A percentile compares a stretch with the other conserved stretches of the same genome.
These are phyloP conservation scores for Cutaneotrichosporon mucoides DNA, from an alignment of 1,284 basidiomycete genomes.

Conservation along the genomic window DNA sequence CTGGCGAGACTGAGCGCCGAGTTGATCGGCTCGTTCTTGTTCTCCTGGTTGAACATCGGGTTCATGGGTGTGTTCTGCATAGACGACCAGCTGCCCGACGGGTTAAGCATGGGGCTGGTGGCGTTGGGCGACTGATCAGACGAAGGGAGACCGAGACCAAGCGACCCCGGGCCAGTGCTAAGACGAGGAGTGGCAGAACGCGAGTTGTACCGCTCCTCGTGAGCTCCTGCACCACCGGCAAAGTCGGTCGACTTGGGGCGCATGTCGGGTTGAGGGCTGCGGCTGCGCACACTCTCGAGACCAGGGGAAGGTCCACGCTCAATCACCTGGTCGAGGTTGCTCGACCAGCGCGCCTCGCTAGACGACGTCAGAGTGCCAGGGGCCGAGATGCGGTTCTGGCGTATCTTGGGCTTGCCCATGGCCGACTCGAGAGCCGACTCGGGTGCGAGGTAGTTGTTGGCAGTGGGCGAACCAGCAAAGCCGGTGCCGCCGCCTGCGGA, in stretches of 20 bases:
- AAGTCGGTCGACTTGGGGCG: slow-evolving; percentile 91
- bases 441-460: slow-evolving; percentile 54
- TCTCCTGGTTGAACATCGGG: slow-evolving; percentile 66
- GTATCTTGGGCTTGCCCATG: slow-evolving; percentile 29
- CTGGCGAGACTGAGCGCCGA: slow-evolving; percentile 35
- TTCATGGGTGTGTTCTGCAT: slow-evolving; percentile 96
- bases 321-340: slow-evolving; percentile 76
- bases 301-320: slow-evolving; percentile 62
- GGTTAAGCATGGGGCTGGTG: slow-evolving; percentile 58
- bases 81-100: slow-evolving; percentile 85
- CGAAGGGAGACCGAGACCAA: slow-evolving; percentile 32
- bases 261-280: slow-evolving; percentile 38
- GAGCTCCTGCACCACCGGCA: slow-evolving; percentile 52
- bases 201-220: slow-evolving; percentile 19
- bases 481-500: slow-evolving; percentile 60
- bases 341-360: slow-evolving; percentile 59
- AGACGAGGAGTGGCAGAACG: slow-evolving; percentile 37
- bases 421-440: slow-evolving; percentile 43
- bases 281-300: slow-evolving; percentile 39
- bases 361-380: slow-evolving; percentile 68
- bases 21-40: slow-evolving; percentile 44
- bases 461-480: slow-evolving; percentile 64
- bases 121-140: slow-evolving; percentile 25
- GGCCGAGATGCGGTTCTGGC: slow-evolving; percentile 80
- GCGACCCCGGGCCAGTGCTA: slow-evolving; percentile 26